Percentiles rank a stretch among this genome's conserved stretches.
Conservation (phyloP, 352 stramenopile genomes). For the Pythium grandisporangium region DNA sequence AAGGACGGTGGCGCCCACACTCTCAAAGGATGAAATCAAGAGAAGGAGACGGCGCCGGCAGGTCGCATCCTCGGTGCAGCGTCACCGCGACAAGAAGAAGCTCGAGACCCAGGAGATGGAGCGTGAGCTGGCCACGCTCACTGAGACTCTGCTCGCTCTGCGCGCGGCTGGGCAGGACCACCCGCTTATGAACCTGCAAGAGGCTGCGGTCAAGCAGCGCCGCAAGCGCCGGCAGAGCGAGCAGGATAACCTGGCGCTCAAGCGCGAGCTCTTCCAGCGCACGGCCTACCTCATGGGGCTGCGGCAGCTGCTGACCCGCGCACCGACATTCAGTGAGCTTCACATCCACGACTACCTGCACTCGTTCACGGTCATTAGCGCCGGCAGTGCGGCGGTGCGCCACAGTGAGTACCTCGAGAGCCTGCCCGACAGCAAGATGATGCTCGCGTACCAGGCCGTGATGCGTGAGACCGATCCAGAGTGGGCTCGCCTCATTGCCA, state of each 20-base stretch:
- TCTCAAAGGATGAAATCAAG: not conserved
- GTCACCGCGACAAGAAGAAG: not conserved
- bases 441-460: constrained; percentile 41
- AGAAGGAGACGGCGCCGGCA: not conserved
- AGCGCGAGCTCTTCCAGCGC: constrained; percentile 67
- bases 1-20: too few relatives aligned
- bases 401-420: constrained; percentile 35
- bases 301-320: constrained; percentile 19
- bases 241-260: constrained; percentile 39
- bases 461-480: constrained; percentile 36
- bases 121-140: too few relatives aligned
- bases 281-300: constrained; percentile 47
- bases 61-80: not conserved
- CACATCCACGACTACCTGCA: constrained; percentile 73
- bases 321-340: constrained; percentile 34
- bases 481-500: constrained; percentile 13
- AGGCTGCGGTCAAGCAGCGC: constrained; percentile 47
- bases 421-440: constrained; percentile 51
- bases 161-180: too few relatives aligned
- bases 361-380: constrained; percentile 49
- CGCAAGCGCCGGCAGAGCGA: constrained; percentile 50
- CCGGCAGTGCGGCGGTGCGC: constrained; percentile 12
- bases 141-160: too few relatives aligned
- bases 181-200: constrained; percentile 40
- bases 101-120: too few relatives aligned